Conservation (phyloP, 306 rosid species). For the Cucurbita argyrosperma region DNA sequence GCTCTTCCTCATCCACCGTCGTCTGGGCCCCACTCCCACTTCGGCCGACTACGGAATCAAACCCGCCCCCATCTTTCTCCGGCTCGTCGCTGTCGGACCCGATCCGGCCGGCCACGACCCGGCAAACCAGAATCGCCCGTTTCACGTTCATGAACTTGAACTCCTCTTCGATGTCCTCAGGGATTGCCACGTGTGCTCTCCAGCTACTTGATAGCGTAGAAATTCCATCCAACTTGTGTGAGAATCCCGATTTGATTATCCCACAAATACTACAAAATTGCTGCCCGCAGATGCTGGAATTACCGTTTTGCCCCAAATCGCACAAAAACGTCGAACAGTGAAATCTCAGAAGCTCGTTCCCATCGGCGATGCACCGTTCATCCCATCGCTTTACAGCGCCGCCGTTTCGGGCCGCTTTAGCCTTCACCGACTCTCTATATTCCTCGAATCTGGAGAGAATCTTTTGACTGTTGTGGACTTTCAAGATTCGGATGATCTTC, state of each 20-base stretch:
- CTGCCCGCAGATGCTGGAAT: slow-evolving; percentile 53
- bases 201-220: slow-evolving; percentile 77
- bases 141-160: slow-evolving; percentile 79
- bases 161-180: slow-evolving; percentile 69
- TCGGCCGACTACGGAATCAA: slow-evolving; percentile 60
- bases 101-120: slow-evolving; percentile 85
- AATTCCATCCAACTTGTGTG: slow-evolving; percentile 75
- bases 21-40: slow-evolving; percentile 43
- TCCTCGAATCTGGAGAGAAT: slow-evolving; percentile 75
- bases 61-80: slow-evolving; percentile 52
- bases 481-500: slow-evolving; percentile 38
- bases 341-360: slow-evolving; percentile 82
- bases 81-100: slow-evolving; percentile 42
- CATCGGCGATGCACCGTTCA: slow-evolving; percentile 86
- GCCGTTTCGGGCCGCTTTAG: slow-evolving; percentile 43
- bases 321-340: slow-evolving; percentile 81
- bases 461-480: slow-evolving; percentile 79
- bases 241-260: slow-evolving; percentile 73
- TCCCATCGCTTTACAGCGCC: slow-evolving; percentile 29
- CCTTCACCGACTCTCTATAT: slow-evolving; percentile 59
- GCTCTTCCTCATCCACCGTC: slow-evolving; percentile 68
- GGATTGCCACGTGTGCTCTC: slow-evolving; percentile 76
- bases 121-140: slow-evolving; percentile 77
- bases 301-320: slow-evolving; percentile 58
- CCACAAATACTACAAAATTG: slow-evolving; percentile 78